phyloP scores from a whole-genome alignment of 2,329 filamentous ascomycete genomes.

The Cytospora mali region DNA sequence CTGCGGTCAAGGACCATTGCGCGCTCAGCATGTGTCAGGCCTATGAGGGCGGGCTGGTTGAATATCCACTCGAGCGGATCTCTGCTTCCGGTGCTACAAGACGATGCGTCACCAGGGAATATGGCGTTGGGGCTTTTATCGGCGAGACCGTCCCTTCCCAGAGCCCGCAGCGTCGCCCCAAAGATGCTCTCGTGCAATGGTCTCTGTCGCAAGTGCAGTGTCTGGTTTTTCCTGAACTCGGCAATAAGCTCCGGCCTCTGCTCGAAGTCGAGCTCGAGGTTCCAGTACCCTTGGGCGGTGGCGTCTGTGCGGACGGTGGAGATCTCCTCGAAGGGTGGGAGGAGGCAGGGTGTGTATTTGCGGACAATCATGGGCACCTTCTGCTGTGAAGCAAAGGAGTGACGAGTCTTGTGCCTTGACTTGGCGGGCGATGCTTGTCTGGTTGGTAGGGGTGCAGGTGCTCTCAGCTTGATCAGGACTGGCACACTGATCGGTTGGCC shows the following conservation, averaged over 20 bases:
- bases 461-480: constrained; percentile 63
- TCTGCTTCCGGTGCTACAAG: constrained; percentile 34
- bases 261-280: constrained; percentile 74
- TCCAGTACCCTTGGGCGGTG: constrained; percentile 73
- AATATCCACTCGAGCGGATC: constrained; percentile 76
- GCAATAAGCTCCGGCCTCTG: constrained; percentile 62
- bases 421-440: constrained; percentile 41
- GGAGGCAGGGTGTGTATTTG: constrained; percentile 57
- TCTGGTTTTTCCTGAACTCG: constrained; percentile 71
- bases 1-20: constrained; percentile 59
- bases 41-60: constrained; percentile 56
- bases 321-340: constrained; percentile 68
- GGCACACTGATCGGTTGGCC: constrained; percentile 76
- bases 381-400: constrained; percentile 4
- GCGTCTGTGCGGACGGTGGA: constrained; percentile 60
- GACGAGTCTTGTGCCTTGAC: constrained; percentile 35
- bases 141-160: constrained; percentile 52
- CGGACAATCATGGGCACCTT: constrained; percentile 43
- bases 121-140: constrained; percentile 37
- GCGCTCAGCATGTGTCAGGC: constrained; percentile 67
- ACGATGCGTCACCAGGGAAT: constrained; percentile 40
- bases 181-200: constrained; percentile 71
- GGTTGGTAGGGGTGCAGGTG: constrained; percentile 41
- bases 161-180: constrained; percentile 70
- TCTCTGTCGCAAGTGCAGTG: constrained; percentile 72